Conservation (phyloP, 2,329 filamentous ascomycete genomes). For the Penicillium sp. region DNA sequence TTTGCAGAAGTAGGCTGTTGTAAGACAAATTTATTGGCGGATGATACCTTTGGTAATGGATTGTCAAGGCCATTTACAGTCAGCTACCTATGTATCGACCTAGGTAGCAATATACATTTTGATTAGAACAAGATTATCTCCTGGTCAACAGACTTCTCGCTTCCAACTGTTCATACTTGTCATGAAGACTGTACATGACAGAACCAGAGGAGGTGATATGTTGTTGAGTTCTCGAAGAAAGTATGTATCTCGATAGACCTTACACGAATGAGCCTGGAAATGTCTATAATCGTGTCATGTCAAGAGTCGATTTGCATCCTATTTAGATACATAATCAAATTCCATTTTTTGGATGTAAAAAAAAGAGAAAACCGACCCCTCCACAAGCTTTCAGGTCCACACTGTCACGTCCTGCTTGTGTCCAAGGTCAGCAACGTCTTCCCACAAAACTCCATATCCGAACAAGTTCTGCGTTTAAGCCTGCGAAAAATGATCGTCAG, state of each 20-base stretch:
- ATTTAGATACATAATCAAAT: constrained; percentile 43
- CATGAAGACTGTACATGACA: not conserved
- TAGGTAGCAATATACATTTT: not conserved
- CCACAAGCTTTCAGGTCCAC: constrained; percentile 34
- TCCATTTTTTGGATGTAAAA: constrained; percentile 35
- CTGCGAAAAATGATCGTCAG: constrained; percentile 20
- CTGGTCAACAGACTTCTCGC: too few species aligned
- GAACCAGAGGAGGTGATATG: not conserved
- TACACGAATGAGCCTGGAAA: constrained; percentile 4
- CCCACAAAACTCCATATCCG: constrained; percentile 39
- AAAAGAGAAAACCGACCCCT: constrained; percentile 34
- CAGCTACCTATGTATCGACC: not conserved
- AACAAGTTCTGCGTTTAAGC: constrained; percentile 34
- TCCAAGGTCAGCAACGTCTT: constrained; percentile 34
- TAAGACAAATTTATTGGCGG: too few species aligned
- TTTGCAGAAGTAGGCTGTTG: too few species aligned
- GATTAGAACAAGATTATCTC: not conserved
- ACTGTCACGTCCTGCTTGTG: constrained; percentile 29
- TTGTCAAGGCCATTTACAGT: not conserved
- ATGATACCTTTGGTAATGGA: too few species aligned
- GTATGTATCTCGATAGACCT: not conserved
- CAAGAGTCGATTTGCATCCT: constrained; percentile 42
- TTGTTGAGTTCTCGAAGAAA: not conserved
- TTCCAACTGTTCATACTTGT: not conserved
- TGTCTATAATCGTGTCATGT: constrained; percentile 36